Conservation (phyloP, 805 yeast species). For the Suhomyces xylopsoci region DNA sequence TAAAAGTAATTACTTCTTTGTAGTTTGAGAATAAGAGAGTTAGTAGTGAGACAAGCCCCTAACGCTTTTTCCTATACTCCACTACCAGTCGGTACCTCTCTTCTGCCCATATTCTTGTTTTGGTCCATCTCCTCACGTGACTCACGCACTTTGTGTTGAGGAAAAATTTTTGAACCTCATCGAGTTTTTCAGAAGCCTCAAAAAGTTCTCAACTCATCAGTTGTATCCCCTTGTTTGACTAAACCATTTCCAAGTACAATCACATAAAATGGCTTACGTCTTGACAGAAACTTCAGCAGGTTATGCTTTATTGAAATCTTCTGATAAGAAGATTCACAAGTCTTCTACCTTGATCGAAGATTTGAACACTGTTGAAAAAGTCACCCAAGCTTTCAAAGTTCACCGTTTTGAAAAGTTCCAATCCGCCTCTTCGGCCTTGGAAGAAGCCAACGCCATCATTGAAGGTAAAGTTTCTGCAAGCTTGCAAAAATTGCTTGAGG, state of each 20-base stretch:
- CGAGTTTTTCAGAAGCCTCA: slow-evolving; percentile 8
- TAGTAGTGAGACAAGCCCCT: too few species aligned
- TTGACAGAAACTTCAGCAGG: slow-evolving; percentile 99
- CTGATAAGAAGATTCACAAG: slow-evolving; percentile 95
- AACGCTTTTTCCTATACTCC: too few species aligned
- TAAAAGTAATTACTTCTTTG: too few species aligned
- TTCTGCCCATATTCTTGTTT: not conserved
- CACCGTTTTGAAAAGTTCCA: slow-evolving; percentile 93
- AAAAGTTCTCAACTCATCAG: not conserved
- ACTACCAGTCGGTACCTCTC: too few species aligned
- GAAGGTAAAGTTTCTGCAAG: slow-evolving; percentile 92
- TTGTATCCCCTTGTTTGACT: not conserved
- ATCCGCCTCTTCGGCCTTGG: slow-evolving; percentile 93
- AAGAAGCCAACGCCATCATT: slow-evolving; percentile 86
- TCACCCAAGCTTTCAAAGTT: slow-evolving; percentile 84
- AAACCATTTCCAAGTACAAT: not conserved
- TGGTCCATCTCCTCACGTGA: not conserved
- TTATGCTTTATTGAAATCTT: slow-evolving; percentile 94
- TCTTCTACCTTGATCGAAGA: slow-evolving; percentile 71
- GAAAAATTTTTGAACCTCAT: slow-evolving; percentile 8
- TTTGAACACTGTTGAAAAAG: slow-evolving; percentile 78
- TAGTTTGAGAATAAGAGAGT: too few species aligned
- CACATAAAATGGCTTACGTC: slow-evolving; percentile 68
- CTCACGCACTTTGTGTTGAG: not conserved
- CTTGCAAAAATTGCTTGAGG: slow-evolving; percentile 72